Evolutionary conservation across 495 filamentous ascomycete genomes (phyloP).

Genomic region (Darksidea phi): DNA sequence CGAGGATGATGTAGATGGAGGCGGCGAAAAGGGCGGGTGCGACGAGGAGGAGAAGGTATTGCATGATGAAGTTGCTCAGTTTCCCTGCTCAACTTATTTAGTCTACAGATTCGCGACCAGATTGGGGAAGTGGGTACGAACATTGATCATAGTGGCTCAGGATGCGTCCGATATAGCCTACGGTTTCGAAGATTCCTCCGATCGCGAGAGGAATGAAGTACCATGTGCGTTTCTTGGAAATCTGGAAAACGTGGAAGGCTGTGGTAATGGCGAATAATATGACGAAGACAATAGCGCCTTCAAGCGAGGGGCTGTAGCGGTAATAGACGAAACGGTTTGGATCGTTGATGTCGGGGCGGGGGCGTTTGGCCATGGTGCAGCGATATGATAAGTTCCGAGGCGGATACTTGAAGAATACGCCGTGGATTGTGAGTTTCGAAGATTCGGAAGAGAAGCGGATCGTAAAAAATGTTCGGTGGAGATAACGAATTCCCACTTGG

Average conservation of each 20-base stretch:
- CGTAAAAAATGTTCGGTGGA: too few relatives aligned
- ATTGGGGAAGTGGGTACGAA: not conserved
- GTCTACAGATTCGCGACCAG: too few relatives aligned
- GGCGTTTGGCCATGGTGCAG: too few relatives aligned
- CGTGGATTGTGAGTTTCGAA: too few relatives aligned
- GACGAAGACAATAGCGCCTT: slow-evolving; percentile 52
- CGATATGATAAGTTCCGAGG: too few relatives aligned
- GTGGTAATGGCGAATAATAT: slow-evolving; percentile 51
- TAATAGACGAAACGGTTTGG: slow-evolving; percentile 37
- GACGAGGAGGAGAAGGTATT: slow-evolving; percentile 45
- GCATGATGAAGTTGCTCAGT: slow-evolving; percentile 41
- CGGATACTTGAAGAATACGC: too few relatives aligned
- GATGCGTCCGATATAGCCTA: slow-evolving; percentile 48
- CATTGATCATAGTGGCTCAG: slow-evolving; percentile 21
- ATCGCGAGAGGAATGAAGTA: slow-evolving; percentile 58
- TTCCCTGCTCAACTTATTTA: not conserved
- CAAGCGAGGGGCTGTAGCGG: slow-evolving; percentile 52
- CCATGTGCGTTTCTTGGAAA: slow-evolving; percentile 50
- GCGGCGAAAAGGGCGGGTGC: slow-evolving; percentile 48
- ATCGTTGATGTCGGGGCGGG: slow-evolving; percentile 3
- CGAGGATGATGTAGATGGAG: slow-evolving; percentile 49
- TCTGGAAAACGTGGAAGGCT: slow-evolving; percentile 47
- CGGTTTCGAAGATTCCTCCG: slow-evolving; percentile 52
- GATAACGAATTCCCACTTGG: too few relatives aligned
- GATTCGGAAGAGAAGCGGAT: too few relatives aligned